Evolutionary conservation across 2,329 filamentous ascomycete species (phyloP).

Genomic region (Colletotrichum sidae): DNA sequence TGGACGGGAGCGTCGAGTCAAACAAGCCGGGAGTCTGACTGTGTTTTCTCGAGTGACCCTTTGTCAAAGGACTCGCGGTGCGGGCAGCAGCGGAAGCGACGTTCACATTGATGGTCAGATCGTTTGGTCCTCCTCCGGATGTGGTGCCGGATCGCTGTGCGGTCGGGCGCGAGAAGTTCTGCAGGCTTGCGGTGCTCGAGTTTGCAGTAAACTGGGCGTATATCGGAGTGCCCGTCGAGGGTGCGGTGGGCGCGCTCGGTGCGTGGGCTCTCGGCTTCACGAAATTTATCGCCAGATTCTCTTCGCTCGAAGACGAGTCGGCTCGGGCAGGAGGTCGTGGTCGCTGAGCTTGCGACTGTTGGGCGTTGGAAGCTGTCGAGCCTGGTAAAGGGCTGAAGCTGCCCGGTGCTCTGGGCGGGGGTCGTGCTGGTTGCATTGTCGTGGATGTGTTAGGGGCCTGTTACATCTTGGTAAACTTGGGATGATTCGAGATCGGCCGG

Average conservation of each 20-base stretch:
- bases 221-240: conserved; percentile 47
- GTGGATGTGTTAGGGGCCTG: conserved; percentile 45
- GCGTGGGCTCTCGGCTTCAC: conserved; percentile 55
- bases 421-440: conserved; percentile 62
- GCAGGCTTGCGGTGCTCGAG: conserved; percentile 60
- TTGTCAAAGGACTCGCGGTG: conserved; percentile 45
- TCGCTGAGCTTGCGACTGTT: conserved; percentile 41
- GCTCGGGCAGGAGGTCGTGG: conserved; percentile 53
- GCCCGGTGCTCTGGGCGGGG: conserved; percentile 62
- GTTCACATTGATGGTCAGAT: conserved; percentile 22
- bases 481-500: conserved; percentile 34
- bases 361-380: conserved; percentile 43
- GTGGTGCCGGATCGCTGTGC: conserved; percentile 42
- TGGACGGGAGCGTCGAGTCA: conserved; percentile 77
- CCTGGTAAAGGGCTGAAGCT: conserved; percentile 67
- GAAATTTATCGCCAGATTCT: conserved; percentile 55
- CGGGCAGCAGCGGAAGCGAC: conserved; percentile 44
- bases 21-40: conserved; percentile 83
- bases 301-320: conserved; percentile 60
- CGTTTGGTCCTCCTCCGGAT: conserved; percentile 28
- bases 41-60: conserved; percentile 70
- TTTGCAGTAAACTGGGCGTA: conserved; percentile 62
- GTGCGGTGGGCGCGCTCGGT: conserved; percentile 35
- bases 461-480: conserved; percentile 56
- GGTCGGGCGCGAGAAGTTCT: conserved; percentile 70